Evolutionary conservation across 2,329 filamentous ascomycete genomes (phyloP), one percentile per base, ranked within the genome.

Genomic region (Phoma herbarum): DNA sequence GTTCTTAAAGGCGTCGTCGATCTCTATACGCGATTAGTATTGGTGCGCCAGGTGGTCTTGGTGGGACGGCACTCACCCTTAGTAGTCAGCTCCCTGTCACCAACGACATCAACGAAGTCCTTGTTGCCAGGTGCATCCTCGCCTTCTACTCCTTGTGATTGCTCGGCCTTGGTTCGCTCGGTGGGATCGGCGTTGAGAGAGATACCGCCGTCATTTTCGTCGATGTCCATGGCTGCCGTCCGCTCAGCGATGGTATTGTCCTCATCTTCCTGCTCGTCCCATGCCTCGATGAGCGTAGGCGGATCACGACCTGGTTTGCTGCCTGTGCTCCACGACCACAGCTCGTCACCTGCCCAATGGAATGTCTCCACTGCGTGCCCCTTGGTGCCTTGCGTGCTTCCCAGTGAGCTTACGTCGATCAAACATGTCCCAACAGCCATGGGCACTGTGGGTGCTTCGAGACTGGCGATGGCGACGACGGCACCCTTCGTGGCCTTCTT

Each of bases 341-440:
- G 70, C 75, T 90, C 88, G 75, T 90, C 88, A 1, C 88, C 87
- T 60, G 83, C 81, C 88, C 88, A 90, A 68, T 90, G 88, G 47
- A 90, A 77, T 4, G 85, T 87, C 62, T 85, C 82, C 10, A 90
- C 86, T 1, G 88, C 88, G 75, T 86, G 84, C 0, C 88, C 88
- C 68, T 86, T 88, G 14, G 81, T 79, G 0, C 88, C 87, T 67
- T 85, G 83, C 6, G 88, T 86, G 28, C 77, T 76, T 48, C 81
- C 78, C 50, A 89, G 70, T 2, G 77, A 79, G 44, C 82, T 82
- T 16, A 90, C 79, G 75, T 90, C 85, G 45, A 89, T 85, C 66
- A 85, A 83, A 69, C 87, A 90, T n/a, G 84, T 77, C 0, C 88
- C 88, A 3, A 90, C 86, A 57, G 84, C 86, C 50, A 87, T 78